Conservation (phyloP, 768 basidiomycete genomes). For the Suillus luteus region DNA sequence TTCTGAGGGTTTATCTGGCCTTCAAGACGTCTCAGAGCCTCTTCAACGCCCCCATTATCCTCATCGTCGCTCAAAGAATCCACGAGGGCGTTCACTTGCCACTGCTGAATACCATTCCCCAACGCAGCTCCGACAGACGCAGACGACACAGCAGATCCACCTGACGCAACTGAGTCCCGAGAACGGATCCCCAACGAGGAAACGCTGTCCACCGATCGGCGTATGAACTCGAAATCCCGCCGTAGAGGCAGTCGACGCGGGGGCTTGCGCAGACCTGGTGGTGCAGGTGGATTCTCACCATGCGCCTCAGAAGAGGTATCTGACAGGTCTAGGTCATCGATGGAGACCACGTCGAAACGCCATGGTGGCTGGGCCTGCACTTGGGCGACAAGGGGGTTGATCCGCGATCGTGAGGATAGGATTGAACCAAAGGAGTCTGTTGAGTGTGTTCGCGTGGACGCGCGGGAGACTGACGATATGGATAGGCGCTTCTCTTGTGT, state of each 20-base stretch:
- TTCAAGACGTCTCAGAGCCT: conserved; percentile 77
- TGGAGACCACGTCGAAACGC: conserved; percentile 72
- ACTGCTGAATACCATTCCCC: conserved; percentile 58
- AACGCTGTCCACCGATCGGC: conserved; percentile 66
- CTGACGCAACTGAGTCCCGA: conserved; percentile 59
- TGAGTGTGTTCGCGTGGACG: conserved; percentile 34
- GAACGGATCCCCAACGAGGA: conserved; percentile 79
- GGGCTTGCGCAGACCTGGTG: conserved; percentile 56
- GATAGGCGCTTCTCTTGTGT: conserved; percentile 1
- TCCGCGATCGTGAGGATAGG: conserved; percentile 30
- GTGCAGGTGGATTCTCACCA: conserved; percentile 40
- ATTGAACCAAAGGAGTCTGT: conserved; percentile 37
- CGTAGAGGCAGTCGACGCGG: conserved; percentile 68
- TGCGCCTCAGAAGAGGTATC: conserved; percentile 67
- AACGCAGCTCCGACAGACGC: conserved; percentile 42
- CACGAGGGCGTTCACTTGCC: conserved; percentile 81
- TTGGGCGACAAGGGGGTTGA: conserved; percentile 36
- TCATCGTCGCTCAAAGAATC: conserved; percentile 77
- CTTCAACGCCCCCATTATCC: conserved; percentile 72
- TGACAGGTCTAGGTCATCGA: conserved; percentile 81
- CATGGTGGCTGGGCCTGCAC: conserved; percentile 47
- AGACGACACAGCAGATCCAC: conserved; percentile 36
- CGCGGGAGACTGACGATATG: conserved; percentile 15
- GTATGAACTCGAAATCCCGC: conserved; percentile 80
- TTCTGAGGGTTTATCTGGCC: conserved; percentile 79